Evolutionary conservation across 202 grass and related monocot species (phyloP), one percentile per base, ranked within the genome.

Genomic region (Setaria viridis): DNA sequence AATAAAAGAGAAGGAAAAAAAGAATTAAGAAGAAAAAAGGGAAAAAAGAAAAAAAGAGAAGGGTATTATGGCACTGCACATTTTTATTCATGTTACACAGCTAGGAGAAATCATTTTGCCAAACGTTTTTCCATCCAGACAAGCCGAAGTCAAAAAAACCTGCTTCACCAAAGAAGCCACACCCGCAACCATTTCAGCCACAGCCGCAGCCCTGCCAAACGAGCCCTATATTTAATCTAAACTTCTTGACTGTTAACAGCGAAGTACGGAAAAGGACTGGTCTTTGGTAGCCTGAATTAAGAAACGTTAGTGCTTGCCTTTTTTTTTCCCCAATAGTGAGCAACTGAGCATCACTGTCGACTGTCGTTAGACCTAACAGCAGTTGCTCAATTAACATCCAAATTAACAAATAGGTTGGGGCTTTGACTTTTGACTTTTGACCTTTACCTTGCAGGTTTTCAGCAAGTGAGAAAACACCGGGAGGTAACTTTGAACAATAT

Each of bases 351-450:
- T 66, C 84, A 54, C 25, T 25, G 34, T 35, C 39, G 25, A 41
- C 7, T 73, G 47, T 80, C 67, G 35, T 80, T 34, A 20, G 67
- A 86, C 77, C 68, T 80, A 80, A 86, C 84, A 73, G 2, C 57
- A 86, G 76, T 11, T 80, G 48, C 46, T 16, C 4, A 71, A 20
- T 75, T n/a, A 45, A 76, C 39, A 67, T 56, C 48, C 14, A 5
- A 77, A 43, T 30, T 72, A 33, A 42, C 21, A 85, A 37, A 21
- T 57, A 12, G 62, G 19, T 34, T 12, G 33, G 43, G 42, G 72
- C 37, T 71, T 79, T 79, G 67, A 72, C 48, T 33, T 80, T 73
- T 86, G 84, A 73, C 67, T 33, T 80, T 73, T 86, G 84, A 73
- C 67, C 15, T 65, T 53, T 43, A 20, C 4, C 3, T 15, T 42